Base-by-base conservation (phyloP, 163 green algal genomes). In the Botryococcus braunii region DNA sequence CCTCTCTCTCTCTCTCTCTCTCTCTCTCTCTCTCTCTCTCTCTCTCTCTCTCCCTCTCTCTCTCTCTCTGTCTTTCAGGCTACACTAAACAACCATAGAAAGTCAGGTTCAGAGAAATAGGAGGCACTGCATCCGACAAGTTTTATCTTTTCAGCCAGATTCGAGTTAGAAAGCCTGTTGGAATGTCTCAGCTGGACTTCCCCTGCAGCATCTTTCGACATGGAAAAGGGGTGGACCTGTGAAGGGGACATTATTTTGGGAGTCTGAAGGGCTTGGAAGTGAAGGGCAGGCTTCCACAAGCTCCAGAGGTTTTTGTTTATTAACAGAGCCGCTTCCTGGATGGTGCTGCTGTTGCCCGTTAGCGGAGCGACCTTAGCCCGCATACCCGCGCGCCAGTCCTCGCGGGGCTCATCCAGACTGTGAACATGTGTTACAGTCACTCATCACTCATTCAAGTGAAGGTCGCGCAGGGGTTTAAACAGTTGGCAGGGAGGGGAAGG, bases 241-340 rank as follows among this genome's bases (percentile, higher is more conserved):
- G 62, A 74, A 27, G 78, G 76, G 5, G 71, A 79, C 78, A 87
- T 79, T 47, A 85, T 83, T 7, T 81, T 72, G 8, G 81, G 81
- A 1, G 72, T 80, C 40, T 84, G 74, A 56, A 78, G 70, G 4
- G 78, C 21, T 36, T 72, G 69, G 65, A 89, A 89, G 35, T 48
- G 35, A 50, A 89, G 77, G 58, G 71, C n/a, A n/a, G n/a, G n/a
- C n/a, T n/a, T 72, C 74, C 78, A 85, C 7, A 75, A 7, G 40
- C 4, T 17, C 63, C 63, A 69, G 17, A 69, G 29, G 0, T 47
- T 5, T 35, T 31, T 34, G 31, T 69, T 69, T 4, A 69, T 17
- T 32, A 49, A 49, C 46, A 69, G 31, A 3, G 47, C 63, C 9
- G 63, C 63, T 9, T 69, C 47, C 21, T n/a, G n/a, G n/a, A n/a